These are phyloP conservation scores for Hordeum marinum DNA, from an alignment of 176 grass and related monocot genomes.

Conservation along the genomic window DNA sequence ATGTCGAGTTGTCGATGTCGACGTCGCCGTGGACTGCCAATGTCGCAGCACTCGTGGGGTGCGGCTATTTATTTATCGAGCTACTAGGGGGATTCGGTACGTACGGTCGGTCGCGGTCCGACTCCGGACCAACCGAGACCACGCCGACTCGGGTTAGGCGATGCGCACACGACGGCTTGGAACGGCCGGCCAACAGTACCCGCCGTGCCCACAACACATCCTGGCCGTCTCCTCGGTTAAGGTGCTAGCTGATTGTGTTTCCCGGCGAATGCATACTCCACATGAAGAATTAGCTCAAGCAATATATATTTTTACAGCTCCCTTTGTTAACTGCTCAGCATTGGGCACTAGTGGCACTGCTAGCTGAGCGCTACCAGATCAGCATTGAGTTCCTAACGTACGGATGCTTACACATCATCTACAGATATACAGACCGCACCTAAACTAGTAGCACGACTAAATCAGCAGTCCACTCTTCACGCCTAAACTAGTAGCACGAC, in stretches of 20 bases:
- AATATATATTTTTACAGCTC: neutral
- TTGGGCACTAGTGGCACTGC: too few relatives aligned
- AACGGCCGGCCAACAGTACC: too few relatives aligned
- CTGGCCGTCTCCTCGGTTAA: neutral
- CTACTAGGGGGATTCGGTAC: too few relatives aligned
- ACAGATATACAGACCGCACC: neutral
- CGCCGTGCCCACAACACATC: neutral
- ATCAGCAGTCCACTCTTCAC: neutral
- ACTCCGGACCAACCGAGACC: too few relatives aligned
- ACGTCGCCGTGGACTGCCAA: neutral
- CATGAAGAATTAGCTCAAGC: neutral
- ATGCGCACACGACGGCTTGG: neutral
- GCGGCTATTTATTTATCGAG: too few relatives aligned
- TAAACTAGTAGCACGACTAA: neutral
- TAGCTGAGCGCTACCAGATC: too few relatives aligned
- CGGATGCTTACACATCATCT: neutral
- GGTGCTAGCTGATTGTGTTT: neutral
- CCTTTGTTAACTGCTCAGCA: too few relatives aligned
- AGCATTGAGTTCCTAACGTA: too few relatives aligned
- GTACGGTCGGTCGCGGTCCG: too few relatives aligned
- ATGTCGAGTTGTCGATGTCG: neutral
- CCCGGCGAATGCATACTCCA: neutral
- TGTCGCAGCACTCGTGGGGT: too few relatives aligned
- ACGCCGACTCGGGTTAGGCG: neutral
- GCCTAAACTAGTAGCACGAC: neutral